Base-by-base conservation (phyloP, 1,284 basidiomycete species). In the Rhodotorula sp. region DNA sequence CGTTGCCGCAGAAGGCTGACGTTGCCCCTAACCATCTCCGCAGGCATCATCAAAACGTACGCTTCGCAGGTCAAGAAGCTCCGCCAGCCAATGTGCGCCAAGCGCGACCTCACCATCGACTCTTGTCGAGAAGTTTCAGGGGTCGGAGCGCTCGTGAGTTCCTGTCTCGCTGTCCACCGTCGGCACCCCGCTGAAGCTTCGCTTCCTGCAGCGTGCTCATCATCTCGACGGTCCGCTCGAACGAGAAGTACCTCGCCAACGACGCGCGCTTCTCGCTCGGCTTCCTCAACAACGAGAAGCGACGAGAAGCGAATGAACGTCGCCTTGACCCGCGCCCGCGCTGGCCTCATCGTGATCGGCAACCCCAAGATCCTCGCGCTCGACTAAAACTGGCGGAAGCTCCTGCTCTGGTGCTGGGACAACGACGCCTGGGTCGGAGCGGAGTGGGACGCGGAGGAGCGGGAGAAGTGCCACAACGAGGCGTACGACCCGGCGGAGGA, bases 241-340 rank as follows among this genome's bases (percentile, higher is more conserved):
- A 76, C 5, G 34, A 53, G 8, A 60, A 78, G 15, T 81, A 79
- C 69, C 62, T 81, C 24, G 51, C 62, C 1, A 67, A 72, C 37
- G 81, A 81, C 62, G 62, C 66, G 40, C 37, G 67, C 31, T 70
- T 75, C 11, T 75, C 75, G 31, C 75, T 79, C 69, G 81, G 81
- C 2, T 68, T 82, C 52, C 75, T 80, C 55, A 63, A 75, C 30
- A 77, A 80, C 67, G 74, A 76, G 2, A 79, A 80, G 63, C 74
- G 80, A 80, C 67, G 74, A 76, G 2, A 79, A 80, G 63, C 74
- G 80, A 9, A 78, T 82, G 76, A 81, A 80, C 67, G 81, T 81
- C 20, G 77, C 80, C 26, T 76, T 80, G 53, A 82, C 80, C 1
- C 70, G 81, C 40, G 79, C 80, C 0, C 79, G 80, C 56, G 79